These are phyloP conservation scores for Colletotrichum tofieldiae DNA, from an alignment of 2,329 filamentous ascomycete genomes.

Conservation along the genomic window DNA sequence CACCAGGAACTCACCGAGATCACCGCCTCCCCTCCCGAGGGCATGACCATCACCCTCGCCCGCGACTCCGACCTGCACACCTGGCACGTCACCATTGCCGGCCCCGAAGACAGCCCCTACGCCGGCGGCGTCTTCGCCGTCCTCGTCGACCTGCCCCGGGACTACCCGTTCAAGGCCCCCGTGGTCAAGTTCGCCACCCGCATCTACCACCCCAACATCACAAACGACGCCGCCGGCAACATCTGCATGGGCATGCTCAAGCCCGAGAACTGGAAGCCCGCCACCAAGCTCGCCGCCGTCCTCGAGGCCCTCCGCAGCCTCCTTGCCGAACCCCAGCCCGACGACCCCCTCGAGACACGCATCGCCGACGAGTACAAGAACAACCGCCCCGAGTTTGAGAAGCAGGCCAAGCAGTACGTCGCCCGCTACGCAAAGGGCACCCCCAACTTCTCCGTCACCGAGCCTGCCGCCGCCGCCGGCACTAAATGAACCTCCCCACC, in stretches of 20 bases:
- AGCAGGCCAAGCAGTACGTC: constrained; percentile 82
- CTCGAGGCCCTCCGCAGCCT: constrained; percentile 83
- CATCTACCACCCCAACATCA: constrained; percentile 96
- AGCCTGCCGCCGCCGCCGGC: constrained; percentile 1
- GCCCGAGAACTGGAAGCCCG: constrained; percentile 92
- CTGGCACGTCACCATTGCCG: constrained; percentile 66
- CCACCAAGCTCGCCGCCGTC: constrained; percentile 81
- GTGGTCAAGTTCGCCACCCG: constrained; percentile 86
- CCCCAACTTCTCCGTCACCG: constrained; percentile 53
- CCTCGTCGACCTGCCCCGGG: constrained; percentile 79
- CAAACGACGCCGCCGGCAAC: constrained; percentile 86
- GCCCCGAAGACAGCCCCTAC: constrained; percentile 64
- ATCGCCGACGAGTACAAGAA: constrained; percentile 89
- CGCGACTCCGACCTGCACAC: constrained; percentile 65
- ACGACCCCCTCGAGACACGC: constrained; percentile 88
- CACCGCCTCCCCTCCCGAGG: constrained; percentile 61
- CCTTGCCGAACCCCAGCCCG: constrained; percentile 85
- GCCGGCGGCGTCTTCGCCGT: constrained; percentile 82
- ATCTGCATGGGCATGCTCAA: constrained; percentile 91
- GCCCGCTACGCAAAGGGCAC: constrained; percentile 76
- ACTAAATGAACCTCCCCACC: background rate
- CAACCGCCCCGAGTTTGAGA: constrained; percentile 79
- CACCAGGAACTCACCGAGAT: constrained; percentile 69
- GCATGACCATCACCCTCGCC: constrained; percentile 64
- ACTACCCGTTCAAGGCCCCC: constrained; percentile 94